Conservation (phyloP, 73 alveolate genomes). For the Paramecium sonneborni region DNA sequence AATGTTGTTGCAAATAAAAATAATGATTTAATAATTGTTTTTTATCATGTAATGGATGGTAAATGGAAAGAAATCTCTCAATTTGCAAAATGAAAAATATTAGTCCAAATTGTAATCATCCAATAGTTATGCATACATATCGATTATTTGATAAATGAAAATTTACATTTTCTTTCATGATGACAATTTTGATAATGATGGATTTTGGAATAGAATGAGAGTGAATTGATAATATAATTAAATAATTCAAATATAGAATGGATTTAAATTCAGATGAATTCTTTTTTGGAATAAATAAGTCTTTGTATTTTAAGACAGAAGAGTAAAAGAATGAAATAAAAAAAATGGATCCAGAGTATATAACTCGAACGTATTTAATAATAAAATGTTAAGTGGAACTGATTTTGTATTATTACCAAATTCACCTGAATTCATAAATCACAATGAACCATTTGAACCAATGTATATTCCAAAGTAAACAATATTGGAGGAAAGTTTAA, state of each 20-base stretch:
- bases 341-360: slow-evolving; percentile 38
- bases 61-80: no score
- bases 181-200: neutral
- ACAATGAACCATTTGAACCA: slow-evolving; percentile 67
- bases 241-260: neutral
- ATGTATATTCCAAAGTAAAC: slow-evolving; percentile 67
- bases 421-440: slow-evolving; percentile 60
- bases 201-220: neutral
- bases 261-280: neutral
- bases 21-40: neutral
- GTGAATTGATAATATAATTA: neutral
- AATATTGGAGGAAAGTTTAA: slow-evolving; percentile 56
- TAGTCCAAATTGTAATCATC: neutral
- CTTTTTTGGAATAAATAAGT: slow-evolving; percentile 19
- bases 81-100: neutral
- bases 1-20: neutral
- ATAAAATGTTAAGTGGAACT: slow-evolving; percentile 55
- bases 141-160: neutral
- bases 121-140: neutral
- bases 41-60: neutral
- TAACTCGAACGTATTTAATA: slow-evolving; percentile 6
- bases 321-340: slow-evolving; percentile 29
- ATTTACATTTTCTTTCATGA: neutral
- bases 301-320: slow-evolving; percentile 35
- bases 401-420: slow-evolving; percentile 60